These are phyloP conservation scores for Fraxinus baroniana DNA, from an alignment of 305 asterid genomes.

Conservation along the genomic window DNA sequence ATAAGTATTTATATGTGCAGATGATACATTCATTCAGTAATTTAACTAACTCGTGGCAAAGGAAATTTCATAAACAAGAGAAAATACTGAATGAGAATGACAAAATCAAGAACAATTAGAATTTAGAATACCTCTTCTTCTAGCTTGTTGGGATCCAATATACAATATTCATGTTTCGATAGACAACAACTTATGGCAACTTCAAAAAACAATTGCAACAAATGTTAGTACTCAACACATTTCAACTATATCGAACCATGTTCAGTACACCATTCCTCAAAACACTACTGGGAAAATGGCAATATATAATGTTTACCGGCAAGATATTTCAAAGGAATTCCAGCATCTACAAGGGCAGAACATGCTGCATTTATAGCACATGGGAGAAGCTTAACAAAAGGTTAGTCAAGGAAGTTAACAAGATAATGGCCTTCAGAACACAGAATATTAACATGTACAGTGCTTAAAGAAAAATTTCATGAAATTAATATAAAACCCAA, in stretches of 20 bases:
- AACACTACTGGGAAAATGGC: conserved; percentile 11
- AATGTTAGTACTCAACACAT: conserved; percentile 20
- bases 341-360: conserved; percentile 91
- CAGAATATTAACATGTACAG: neutral
- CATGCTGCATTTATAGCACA: conserved; percentile 91
- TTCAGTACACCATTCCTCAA: neutral
- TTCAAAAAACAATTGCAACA: conserved; percentile 34
- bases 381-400: conserved; percentile 70
- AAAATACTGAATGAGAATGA: conserved; percentile 10
- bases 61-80: neutral
- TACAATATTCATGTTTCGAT: conserved; percentile 52
- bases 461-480: neutral
- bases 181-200: conserved; percentile 75
- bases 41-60: neutral
- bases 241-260: neutral
- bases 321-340: conserved; percentile 78
- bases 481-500: neutral
- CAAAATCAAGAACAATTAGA: neutral
- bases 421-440: conserved; percentile 9
- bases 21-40: neutral
- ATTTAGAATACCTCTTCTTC: conserved; percentile 63
- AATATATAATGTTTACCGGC: conserved; percentile 48
- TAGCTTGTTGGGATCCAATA: conserved; percentile 74
- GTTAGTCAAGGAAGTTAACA: conserved; percentile 54
- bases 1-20: neutral